Evolutionary conservation across 805 yeast genomes (phyloP), one percentile per base, ranked within the genome.

Genomic region (Lipomyces sp.): DNA sequence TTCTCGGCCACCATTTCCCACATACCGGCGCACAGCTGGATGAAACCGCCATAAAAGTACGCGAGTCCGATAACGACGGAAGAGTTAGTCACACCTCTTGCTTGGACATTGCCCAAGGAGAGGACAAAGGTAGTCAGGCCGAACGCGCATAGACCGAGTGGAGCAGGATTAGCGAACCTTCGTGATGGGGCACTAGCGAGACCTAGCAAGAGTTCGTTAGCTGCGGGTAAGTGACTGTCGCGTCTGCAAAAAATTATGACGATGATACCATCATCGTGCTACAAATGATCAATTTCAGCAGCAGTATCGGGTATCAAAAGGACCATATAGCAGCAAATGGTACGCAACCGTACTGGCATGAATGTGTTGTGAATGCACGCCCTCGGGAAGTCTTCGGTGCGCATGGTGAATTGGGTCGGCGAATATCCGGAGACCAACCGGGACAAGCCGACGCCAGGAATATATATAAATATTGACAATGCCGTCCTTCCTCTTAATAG

Each of bases 1-100:
- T 87, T 87, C 63, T 86, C 90, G 56, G 84, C 74, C 2, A 85
- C 84, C 70, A 86, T 80, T 75, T 86, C 90, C 89, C 88, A 86
- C 77, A 86, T 80, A 32, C 90, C 90, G 18, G 89, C 89, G 39
- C 84, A 76, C 32, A 87, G 72, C 77, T 87, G 90, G 37, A 83
- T 80, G 2, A 82, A 73, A 13, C 90, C 90, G 62, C 90, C 91
- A 69, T 87, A 87, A 73, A 87, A 86, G 72, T 82, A 78, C 0
- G 90, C 88, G 29, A 82, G 72, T 11, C 87, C 86, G 32, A 86
- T 83, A 61, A 86, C 86, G 42, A 85, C 82, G 67, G 84, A 84
- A 48, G 88, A 85, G 53, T 77, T 75, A 0, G 76, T 74, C 45
- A 87, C 80, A 57, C 86, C 86, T 76, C 83, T 82, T 15, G 88